Evolutionary conservation across 805 yeast genomes (phyloP), one percentile per base, ranked within the genome.

Genomic region (Suhomyces sp.): DNA sequence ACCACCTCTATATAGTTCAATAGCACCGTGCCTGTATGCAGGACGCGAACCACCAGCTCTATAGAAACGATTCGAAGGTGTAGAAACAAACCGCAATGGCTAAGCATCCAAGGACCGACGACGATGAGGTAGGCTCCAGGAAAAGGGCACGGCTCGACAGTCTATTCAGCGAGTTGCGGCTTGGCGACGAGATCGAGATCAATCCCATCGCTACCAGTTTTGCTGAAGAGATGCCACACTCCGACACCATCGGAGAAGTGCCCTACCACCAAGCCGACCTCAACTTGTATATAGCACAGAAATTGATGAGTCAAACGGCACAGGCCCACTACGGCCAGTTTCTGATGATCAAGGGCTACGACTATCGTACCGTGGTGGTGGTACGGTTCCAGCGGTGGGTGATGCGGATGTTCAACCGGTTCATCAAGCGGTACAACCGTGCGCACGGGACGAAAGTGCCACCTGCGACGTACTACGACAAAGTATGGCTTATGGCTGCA

Each of bases 371-470:
- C 9, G 22, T 74, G 19, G 50, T 74, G 13, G 54, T 60, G 2
- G 59, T 57, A 27, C 64, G 60, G 38, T 73, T 72, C 54, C 74
- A 73, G 52, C 38, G 49, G 44, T 75, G 79, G 79, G 60, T 66
- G 9, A 47, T 68, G 12, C 57, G 73, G 38, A 57, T 75, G 49
- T 74, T 74, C 59, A 73, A 73, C 56, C 47, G 60, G 23, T 75
- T 73, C 56, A 57, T 71, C 5, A 55, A 56, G 40, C 62, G 64
- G 46, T 73, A 67, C 53, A 72, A 71, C 54, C 49, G 46, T 29
- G 52, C 53, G 15, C 54, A 60, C 29, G 50, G 55, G 17, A 55
- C 60, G 13, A 48, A 36, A 8, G 53, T 62, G 22, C 58, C 59
- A 29, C 58, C 59, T 7, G 65, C 69, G 40, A 57, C 52, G 23